These are phyloP conservation scores for Baorangia bicolor DNA, from an alignment of 768 basidiomycete species.

Conservation along the genomic window DNA sequence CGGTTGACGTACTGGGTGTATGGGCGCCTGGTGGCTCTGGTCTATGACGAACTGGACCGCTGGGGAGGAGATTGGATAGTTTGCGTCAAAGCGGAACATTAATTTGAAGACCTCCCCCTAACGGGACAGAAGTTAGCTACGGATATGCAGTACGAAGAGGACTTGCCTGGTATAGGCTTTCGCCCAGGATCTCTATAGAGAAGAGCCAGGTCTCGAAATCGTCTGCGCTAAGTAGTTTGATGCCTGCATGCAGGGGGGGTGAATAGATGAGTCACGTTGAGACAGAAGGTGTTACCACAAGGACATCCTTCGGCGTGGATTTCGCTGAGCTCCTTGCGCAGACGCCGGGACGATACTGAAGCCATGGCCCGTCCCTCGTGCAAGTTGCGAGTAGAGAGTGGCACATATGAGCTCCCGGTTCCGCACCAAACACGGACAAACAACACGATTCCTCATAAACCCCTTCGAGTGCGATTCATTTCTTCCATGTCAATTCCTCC, in stretches of 20 bases:
- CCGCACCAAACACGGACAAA: slow-evolving; percentile 40
- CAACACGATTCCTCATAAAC: slow-evolving; percentile 32
- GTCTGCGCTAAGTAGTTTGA: slow-evolving; percentile 69
- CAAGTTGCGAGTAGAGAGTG: slow-evolving; percentile 9
- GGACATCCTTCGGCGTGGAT: slow-evolving; percentile 66
- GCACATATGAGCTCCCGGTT: slow-evolving; percentile 1
- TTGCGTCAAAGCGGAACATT: slow-evolving; percentile 77
- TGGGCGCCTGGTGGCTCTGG: slow-evolving; percentile 61
- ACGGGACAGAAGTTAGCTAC: background rate
- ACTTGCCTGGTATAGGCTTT: slow-evolving; percentile 70
- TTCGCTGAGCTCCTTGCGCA: slow-evolving; percentile 71
- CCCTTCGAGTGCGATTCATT: background rate
- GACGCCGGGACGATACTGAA: slow-evolving; percentile 60
- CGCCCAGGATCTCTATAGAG: slow-evolving; percentile 80
- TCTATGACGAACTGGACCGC: slow-evolving; percentile 83
- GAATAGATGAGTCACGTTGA: background rate
- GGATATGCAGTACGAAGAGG: background rate
- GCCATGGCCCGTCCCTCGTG: slow-evolving; percentile 43
- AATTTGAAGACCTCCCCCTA: slow-evolving; percentile 77
- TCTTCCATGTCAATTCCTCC: slow-evolving; percentile 45
- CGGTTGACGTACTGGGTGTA: slow-evolving; percentile 65
- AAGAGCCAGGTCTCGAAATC: slow-evolving; percentile 79
- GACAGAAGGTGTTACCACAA: slow-evolving; percentile 43
- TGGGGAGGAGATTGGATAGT: slow-evolving; percentile 85
- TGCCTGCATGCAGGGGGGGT: slow-evolving; percentile 46